phyloP scores from a whole-genome alignment of 1,139 yeast species.

The Pichia sorboxylosa region DNA sequence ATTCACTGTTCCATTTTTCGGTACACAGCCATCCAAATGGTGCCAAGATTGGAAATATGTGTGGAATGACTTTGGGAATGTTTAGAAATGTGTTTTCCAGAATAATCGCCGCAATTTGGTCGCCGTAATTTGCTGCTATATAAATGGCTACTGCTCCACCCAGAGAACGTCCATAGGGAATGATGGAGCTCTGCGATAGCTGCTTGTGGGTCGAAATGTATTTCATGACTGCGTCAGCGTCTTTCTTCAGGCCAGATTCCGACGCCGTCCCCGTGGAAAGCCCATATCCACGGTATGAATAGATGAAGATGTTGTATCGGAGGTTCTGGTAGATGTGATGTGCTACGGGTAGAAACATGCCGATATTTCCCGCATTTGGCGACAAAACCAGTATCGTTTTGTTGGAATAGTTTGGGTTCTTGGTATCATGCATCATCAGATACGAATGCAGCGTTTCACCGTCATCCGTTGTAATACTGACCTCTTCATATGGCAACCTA shows the following conservation, averaged over 20 bases:
- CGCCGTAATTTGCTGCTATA: constrained; percentile 45
- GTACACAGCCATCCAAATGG: constrained; percentile 55
- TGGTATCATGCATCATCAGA: constrained; percentile 36
- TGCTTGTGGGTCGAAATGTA: constrained; percentile 43
- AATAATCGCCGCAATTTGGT: constrained; percentile 40
- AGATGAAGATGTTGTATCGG: constrained; percentile 70
- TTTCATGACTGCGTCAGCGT: constrained; percentile 64
- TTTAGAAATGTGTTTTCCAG: constrained; percentile 82
- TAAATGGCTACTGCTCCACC: constrained; percentile 95
- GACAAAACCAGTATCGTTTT: constrained; percentile 71
- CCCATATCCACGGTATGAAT: constrained; percentile 91
- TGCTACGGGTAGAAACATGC: constrained; percentile 80
- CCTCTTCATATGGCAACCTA: constrained; percentile 57
- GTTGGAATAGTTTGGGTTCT: constrained; percentile 32
- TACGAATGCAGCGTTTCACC: constrained; percentile 44
- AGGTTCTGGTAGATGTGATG: constrained; percentile 53
- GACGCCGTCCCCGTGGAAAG: constrained; percentile 66
- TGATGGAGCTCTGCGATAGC: constrained; percentile 40
- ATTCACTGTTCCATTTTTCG: constrained; percentile 77
- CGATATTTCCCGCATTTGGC: constrained; percentile 97
- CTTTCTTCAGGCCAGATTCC: constrained; percentile 72
- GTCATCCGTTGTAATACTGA: constrained; percentile 55
- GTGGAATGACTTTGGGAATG: constrained; percentile 71
- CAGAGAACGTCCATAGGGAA: constrained; percentile 78
- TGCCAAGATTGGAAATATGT: constrained; percentile 58